Evolutionary conservation across 2,329 filamentous ascomycete genomes (phyloP).

Genomic region (Epichloe coenophiala): DNA sequence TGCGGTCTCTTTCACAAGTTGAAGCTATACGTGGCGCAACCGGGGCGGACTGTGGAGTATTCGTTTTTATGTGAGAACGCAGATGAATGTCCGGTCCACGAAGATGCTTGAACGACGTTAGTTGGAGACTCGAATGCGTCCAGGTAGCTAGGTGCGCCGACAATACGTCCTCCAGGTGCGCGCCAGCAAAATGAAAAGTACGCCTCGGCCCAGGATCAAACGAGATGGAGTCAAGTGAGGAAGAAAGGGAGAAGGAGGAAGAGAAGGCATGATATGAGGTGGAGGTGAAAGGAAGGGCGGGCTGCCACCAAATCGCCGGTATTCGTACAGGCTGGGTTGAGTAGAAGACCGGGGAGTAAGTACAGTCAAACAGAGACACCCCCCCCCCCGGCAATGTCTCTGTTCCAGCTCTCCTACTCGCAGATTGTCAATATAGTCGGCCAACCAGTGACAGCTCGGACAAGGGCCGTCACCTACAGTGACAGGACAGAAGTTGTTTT

Average conservation of each 20-base stretch:
- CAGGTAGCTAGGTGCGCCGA: not conserved
- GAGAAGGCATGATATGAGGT: constrained; percentile 4
- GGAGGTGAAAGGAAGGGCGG: constrained; percentile 2
- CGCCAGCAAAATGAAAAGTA: not conserved
- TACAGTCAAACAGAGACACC: constrained; percentile 3
- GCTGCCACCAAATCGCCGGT: constrained; percentile 5
- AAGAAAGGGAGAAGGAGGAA: not conserved
- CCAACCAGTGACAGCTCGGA: constrained; percentile 2
- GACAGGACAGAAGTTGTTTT: too few species aligned
- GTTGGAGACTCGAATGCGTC: not conserved
- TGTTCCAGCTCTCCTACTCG: constrained; percentile 12
- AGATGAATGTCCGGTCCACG: not conserved
- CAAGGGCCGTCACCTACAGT: not conserved
- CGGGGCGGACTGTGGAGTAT: not conserved
- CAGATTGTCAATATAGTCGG: constrained; percentile 1
- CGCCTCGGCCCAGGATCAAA: not conserved
- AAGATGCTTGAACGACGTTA: not conserved
- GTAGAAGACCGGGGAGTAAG: constrained; percentile 4
- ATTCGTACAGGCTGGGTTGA: constrained; percentile 7
- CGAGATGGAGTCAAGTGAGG: not conserved
- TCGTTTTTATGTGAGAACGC: not conserved
- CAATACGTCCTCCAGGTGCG: not conserved
- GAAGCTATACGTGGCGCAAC: constrained; percentile 4
- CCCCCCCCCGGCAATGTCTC: constrained; percentile 9
- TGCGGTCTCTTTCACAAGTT: not conserved